Evolutionary conservation across 2,329 filamentous ascomycete genomes (phyloP), one percentile per base, ranked within the genome.

Genomic region (Penicillium capsulatum): DNA sequence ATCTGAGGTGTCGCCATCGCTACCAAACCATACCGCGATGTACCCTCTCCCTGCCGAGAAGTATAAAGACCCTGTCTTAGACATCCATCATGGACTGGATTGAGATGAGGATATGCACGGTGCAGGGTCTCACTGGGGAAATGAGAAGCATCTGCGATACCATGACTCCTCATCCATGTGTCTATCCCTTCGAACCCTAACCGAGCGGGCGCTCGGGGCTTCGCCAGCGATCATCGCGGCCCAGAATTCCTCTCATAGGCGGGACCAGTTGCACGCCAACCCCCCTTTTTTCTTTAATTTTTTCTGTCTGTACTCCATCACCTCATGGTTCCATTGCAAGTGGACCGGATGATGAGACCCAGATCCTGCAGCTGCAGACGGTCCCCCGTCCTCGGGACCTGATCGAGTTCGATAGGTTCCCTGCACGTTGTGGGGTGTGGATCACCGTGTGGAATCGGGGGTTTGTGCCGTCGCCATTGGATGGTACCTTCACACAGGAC

Each of bases 381-480:
- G 26, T 4, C 27, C 19, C 32, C 32, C 26, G 31, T 43, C 31
- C 33, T 26, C 39, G 39, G 37, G 36, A 36, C 34, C 33, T 20
- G 32, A 29, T 37, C 31, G 14, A 37, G 31, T 34, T 22, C 38
- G 36, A 48, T 47, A 40, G 33, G 41, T 51, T 46, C 43, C 34
- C 34, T 43, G 36, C 50, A 51, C 47, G 47, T 47, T 54, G 52
- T 54, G 51, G 47, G 47, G 48, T 36, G 48, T 45, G 51, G 52
- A 54, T 53, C 49, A 37, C 20, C 47, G 20, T 34, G 37, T 48
- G 49, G 41, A 43, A 47, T 40, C 26, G 40, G 34, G 35, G n/a
- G 33, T 33, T 32, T 51, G 38, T 45, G 36, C 40, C 29, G 34
- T 29, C 31, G 19, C 33, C 33, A 53, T 55, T 52, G 44, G 52